phyloP scores from a whole-genome alignment of 192 early-diverging fungal species.

The Coemansia sp. region DNA sequence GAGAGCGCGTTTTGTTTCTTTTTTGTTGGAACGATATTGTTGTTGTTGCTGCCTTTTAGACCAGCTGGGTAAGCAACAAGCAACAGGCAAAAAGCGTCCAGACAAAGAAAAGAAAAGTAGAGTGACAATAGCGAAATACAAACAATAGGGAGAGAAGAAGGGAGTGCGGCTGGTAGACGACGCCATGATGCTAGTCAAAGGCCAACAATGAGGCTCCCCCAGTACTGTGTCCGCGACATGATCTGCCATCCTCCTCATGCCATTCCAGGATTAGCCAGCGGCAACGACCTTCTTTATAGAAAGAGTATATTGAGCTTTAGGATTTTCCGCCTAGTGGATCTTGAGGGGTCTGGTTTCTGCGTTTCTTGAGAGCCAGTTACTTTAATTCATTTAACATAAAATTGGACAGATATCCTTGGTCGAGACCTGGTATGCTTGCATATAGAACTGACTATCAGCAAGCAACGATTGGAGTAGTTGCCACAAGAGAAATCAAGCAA shows the following conservation, averaged over 20 bases:
- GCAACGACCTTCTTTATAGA: not conserved
- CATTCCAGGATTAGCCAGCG: not conserved
- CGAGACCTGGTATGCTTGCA: not conserved
- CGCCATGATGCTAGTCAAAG: not conserved
- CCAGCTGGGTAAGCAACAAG: constrained; percentile 2
- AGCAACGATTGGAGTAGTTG: not conserved
- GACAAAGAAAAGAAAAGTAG: not conserved
- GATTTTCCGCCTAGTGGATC: not conserved
- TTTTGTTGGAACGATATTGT: not conserved
- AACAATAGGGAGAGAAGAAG: not conserved
- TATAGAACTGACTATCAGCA: not conserved
- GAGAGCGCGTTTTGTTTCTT: not conserved
- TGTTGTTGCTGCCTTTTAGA: not conserved
- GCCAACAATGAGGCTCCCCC: not conserved
- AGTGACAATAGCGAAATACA: not conserved
- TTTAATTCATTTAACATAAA: not conserved
- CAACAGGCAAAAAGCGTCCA: not conserved
- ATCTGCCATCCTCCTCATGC: not conserved
- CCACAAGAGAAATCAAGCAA: not conserved
- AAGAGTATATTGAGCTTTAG: not conserved
- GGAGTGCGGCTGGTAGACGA: constrained; percentile 4
- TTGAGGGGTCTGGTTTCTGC: not conserved
- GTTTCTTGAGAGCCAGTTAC: not conserved
- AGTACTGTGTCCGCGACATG: not conserved
- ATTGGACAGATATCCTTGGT: not conserved